These are phyloP conservation scores for Polyporus tsugae DNA, from an alignment of 1,284 basidiomycete species.

Conservation along the genomic window DNA sequence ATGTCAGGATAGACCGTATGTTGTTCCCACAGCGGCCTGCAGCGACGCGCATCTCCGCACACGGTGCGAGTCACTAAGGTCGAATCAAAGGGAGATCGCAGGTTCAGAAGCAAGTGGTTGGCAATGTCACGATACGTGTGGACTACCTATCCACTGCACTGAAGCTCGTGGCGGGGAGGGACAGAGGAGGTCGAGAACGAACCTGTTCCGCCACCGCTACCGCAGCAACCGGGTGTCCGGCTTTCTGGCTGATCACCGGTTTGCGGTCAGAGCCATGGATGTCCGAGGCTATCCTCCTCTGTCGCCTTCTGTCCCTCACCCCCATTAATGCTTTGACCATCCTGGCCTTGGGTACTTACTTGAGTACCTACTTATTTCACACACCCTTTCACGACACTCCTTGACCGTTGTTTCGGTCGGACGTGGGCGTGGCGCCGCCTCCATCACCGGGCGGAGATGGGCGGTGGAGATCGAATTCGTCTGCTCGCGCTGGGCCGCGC, in stretches of 20 bases:
- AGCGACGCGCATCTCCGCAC: constrained; percentile 14
- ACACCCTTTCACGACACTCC: neutral
- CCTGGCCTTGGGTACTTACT: neutral
- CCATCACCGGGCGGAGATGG: neutral
- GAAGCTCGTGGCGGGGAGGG: neutral
- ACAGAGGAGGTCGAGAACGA: neutral
- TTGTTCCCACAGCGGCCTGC: constrained; percentile 4
- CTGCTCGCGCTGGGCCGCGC: neutral
- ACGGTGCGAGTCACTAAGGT: neutral
- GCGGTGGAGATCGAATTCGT: neutral
- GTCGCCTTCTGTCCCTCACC: neutral
- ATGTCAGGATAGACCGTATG: constrained; percentile 47
- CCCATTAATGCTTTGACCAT: neutral
- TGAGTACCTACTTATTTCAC: neutral
- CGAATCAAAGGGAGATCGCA: neutral
- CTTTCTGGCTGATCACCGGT: neutral
- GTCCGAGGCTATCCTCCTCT: neutral
- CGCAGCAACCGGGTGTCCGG: neutral
- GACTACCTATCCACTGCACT: neutral
- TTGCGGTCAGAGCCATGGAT: neutral
- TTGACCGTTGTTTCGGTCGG: neutral
- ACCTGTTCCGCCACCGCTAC: neutral
- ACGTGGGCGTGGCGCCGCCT: constrained; percentile 8
- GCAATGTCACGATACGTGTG: neutral
- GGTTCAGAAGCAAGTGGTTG: neutral